A percentile compares a stretch with the other conserved stretches of the same genome.
Evolutionary conservation across 306 rosid species (phyloP).

Genomic region (Ormosia semicastrata): DNA sequence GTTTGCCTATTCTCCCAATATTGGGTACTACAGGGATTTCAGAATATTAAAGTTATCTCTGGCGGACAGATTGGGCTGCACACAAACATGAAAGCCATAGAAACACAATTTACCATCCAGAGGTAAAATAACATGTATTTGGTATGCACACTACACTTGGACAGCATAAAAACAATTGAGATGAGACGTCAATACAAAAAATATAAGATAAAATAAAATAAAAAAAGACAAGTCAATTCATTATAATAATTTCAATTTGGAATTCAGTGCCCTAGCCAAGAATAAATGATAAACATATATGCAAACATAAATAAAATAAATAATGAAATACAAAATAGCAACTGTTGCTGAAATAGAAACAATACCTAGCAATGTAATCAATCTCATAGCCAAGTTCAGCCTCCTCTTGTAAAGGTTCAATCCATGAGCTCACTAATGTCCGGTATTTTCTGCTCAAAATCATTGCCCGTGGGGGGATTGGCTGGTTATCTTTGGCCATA

Average conservation of each 20-base stretch:
- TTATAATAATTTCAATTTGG: conserved; percentile 10
- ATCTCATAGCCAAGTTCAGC: conserved; percentile 97
- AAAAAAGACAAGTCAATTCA: background rate
- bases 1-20: conserved; percentile 8
- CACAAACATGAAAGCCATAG: conserved; percentile 11
- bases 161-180: background rate
- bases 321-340: background rate
- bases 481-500: conserved; percentile 75
- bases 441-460: conserved; percentile 92
- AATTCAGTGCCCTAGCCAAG: background rate
- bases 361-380: conserved; percentile 89
- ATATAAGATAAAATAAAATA: background rate
- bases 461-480: conserved; percentile 90
- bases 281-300: background rate
- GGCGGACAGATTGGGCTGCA: background rate
- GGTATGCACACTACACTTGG: background rate
- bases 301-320: background rate
- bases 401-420: conserved; percentile 97
- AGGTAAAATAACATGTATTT: conserved; percentile 5
- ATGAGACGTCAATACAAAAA: background rate
- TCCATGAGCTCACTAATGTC: conserved; percentile 94
- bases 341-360: conserved; percentile 22
- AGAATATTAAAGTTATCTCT: conserved; percentile 7
- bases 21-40: background rate
- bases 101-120: conserved; percentile 8